Evolutionary conservation across 805 yeast genomes (phyloP).

Genomic region (Lipomyces yamadae): DNA sequence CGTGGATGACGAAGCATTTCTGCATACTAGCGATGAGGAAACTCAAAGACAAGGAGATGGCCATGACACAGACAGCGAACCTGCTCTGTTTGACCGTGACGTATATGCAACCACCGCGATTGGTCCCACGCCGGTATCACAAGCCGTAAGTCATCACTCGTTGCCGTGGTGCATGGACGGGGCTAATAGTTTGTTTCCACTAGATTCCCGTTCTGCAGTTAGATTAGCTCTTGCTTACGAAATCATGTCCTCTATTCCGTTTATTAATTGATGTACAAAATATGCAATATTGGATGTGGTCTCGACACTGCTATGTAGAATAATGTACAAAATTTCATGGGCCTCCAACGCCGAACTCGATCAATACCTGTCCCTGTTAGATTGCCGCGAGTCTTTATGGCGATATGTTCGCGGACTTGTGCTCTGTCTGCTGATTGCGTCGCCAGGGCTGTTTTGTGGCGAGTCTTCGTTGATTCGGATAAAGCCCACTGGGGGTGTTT

Average conservation of each 20-base stretch:
- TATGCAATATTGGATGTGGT: not conserved
- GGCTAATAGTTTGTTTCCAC: not conserved
- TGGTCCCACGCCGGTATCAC: conserved; percentile 10
- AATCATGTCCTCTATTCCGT: not conserved
- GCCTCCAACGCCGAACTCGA: too few species aligned
- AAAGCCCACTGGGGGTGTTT: not conserved
- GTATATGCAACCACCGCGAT: not conserved
- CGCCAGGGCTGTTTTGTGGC: not conserved
- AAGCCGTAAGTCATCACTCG: not conserved
- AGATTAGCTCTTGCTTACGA: not conserved
- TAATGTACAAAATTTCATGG: not conserved
- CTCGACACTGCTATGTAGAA: not conserved
- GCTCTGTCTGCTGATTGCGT: too few species aligned
- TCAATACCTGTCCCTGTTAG: too few species aligned
- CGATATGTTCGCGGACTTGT: too few species aligned
- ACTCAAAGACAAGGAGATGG: not conserved
- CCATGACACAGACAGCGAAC: not conserved
- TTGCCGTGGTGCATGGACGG: not conserved
- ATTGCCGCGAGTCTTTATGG: too few species aligned
- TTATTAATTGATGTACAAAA: not conserved
- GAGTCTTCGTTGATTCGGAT: not conserved
- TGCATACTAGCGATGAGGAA: conserved; percentile 1
- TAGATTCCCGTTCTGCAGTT: not conserved
- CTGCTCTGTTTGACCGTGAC: not conserved
- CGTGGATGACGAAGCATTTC: not conserved